Percentiles rank a stretch among this genome's conserved stretches.
phyloP scores from a whole-genome alignment of 2,329 filamentous ascomycete genomes.

The Ascochyta clinopodiicola region DNA sequence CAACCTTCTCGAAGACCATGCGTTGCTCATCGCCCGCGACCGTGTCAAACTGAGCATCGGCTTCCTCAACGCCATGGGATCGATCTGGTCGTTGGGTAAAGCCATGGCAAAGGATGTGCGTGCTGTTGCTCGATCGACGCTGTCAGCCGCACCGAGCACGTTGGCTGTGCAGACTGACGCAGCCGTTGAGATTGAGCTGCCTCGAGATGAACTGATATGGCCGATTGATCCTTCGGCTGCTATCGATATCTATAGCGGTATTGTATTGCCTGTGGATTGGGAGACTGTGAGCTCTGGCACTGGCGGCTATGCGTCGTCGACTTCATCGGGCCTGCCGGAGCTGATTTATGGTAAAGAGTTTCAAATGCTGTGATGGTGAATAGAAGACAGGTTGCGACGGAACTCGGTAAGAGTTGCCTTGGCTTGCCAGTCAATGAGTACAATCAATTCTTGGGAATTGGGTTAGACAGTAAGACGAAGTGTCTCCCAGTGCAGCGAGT shows the following conservation, averaged over 20 bases:
- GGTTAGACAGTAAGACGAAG: not conserved
- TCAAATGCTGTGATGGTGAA: too few species aligned
- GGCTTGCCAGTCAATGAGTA: not conserved
- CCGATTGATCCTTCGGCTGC: slow-evolving; percentile 36
- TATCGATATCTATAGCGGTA: slow-evolving; percentile 43
- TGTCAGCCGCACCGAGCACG: slow-evolving; percentile 32
- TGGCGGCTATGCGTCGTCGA: slow-evolving; percentile 5
- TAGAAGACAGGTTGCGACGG: not conserved
- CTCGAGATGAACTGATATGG: slow-evolving; percentile 39
- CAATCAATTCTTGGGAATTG: not conserved
- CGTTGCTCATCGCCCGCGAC: slow-evolving; percentile 71
- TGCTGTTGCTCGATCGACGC: slow-evolving; percentile 74
- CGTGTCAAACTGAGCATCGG: slow-evolving; percentile 80
- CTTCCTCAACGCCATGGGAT: slow-evolving; percentile 70
- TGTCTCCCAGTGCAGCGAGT: not conserved
- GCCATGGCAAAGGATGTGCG: slow-evolving; percentile 76
- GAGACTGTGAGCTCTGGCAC: slow-evolving; percentile 3
- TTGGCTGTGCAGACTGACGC: slow-evolving; percentile 17
- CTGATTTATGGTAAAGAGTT: not conserved
- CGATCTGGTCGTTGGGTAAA: slow-evolving; percentile 73
- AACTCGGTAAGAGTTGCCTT: not conserved
- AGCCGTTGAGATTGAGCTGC: slow-evolving; percentile 32
- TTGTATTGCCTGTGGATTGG: slow-evolving; percentile 36
- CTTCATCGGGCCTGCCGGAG: not conserved
- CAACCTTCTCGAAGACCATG: slow-evolving; percentile 55